Evolutionary conservation across 2,329 filamentous ascomycete genomes (phyloP), one percentile per base, ranked within the genome.

Genomic region (Stemphylium vesicarium): DNA sequence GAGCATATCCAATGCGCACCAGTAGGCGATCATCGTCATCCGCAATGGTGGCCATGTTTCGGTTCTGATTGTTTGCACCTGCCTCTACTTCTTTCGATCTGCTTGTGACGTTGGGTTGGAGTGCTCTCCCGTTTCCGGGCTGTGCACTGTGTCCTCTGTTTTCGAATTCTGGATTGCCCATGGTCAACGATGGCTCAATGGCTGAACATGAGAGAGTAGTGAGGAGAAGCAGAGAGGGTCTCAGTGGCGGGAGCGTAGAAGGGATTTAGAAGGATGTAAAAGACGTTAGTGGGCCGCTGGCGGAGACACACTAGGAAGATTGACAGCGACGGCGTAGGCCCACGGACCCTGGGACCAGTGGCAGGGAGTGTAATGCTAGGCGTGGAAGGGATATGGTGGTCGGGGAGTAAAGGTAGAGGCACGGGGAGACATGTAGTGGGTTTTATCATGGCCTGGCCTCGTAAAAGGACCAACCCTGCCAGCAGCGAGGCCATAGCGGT

Each of bases 1-100:
- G 85, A 62, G 81, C 84, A 68, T 88, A 88, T 26, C 85, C 85
- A 64, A 87, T 87, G 50, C 83, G 81, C 51, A 83, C 83, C 16
- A 88, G 76, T 24, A 87, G 72, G 33, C 82, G 80, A 68, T 86
- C 85, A 56, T 88, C 85, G 46, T 86, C 83, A 63, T 87, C 79
- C 33, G 79, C 72, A 54, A 84, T 82, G n/a, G 76, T 80, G 47
- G 79, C 78, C 80, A 82, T 80, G 31, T 42, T 56, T 48, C 39
- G 59, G 38, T 50, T 45, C 20, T 56, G 59, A 20, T 54, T 55
- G 32, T 59, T 52, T 18, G 49, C 56, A 11, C 60, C 49, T 39
- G 65, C 59, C 32, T 65, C 64, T 41, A 60, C 63, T 26, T 67
- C 51, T 60, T 73, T 74, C 12, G 69, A 68, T 20, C 50, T 56